Conservation (phyloP, 176 grass and related monocot genomes). For the Cymbopogon citratus region DNA sequence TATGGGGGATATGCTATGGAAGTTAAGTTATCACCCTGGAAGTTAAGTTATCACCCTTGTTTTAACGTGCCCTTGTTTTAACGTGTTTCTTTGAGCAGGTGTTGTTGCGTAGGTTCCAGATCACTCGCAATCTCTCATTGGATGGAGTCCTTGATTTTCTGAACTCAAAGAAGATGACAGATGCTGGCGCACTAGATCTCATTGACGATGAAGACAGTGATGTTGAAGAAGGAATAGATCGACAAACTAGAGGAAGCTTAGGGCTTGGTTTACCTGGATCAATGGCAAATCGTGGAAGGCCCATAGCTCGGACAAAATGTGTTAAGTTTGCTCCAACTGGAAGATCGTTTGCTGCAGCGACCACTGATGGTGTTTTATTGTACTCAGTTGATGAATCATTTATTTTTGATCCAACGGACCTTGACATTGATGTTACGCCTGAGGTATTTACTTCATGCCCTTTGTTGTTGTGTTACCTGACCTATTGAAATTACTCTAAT, state of each 20-base stretch:
- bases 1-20: not conserved
- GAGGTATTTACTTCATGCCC: constrained; percentile 48
- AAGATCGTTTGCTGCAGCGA: constrained; percentile 88
- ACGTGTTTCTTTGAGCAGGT: constrained; percentile 47
- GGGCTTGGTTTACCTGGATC: constrained; percentile 81
- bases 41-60: too few species aligned
- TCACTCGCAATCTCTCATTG: constrained; percentile 92
- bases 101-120: constrained; percentile 82
- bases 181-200: constrained; percentile 80
- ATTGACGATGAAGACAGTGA: constrained; percentile 89
- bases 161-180: constrained; percentile 98
- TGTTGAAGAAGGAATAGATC: constrained; percentile 77
- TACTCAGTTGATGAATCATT: constrained; percentile 92
- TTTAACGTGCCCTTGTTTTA: constrained; percentile 14
- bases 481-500: not conserved
- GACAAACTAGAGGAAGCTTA: constrained; percentile 47
- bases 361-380: constrained; percentile 88
- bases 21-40: not conserved
- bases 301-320: constrained; percentile 72
- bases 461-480: not conserved
- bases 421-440: constrained; percentile 92
- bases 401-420: constrained; percentile 90
- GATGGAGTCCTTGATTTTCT: constrained; percentile 97
- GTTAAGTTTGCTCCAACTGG: constrained; percentile 92
- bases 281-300: constrained; percentile 61